Percentiles rank a stretch among this genome's conserved stretches.
These are phyloP conservation scores for Pharus latifolius DNA, from an alignment of 176 grass and related monocot genomes.

Conservation along the genomic window DNA sequence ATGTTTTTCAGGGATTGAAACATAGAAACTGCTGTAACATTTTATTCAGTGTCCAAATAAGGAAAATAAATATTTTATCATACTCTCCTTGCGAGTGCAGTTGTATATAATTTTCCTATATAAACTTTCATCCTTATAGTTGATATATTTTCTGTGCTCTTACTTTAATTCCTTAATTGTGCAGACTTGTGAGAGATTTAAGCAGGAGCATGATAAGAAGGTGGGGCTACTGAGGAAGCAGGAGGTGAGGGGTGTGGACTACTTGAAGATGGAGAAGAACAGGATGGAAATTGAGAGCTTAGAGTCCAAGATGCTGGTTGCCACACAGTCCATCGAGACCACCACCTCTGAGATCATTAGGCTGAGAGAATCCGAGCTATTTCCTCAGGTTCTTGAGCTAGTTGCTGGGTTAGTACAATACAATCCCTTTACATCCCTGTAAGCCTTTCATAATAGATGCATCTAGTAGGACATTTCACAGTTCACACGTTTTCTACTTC, in stretches of 20 bases:
- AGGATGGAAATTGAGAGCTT: conserved; percentile 49
- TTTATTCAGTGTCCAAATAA: too few species aligned
- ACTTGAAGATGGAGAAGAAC: conserved; percentile 56
- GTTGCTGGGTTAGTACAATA: conserved; percentile 26
- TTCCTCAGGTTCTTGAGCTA: conserved; percentile 48
- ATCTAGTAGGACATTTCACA: neutral
- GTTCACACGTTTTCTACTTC: neutral
- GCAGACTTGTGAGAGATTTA: conserved; percentile 41
- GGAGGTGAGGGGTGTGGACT: conserved; percentile 42
- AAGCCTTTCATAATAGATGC: neutral
- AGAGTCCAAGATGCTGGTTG: conserved; percentile 50
- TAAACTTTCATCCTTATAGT: too few species aligned
- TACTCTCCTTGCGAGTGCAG: too few species aligned
- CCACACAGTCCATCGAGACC: conserved; percentile 41
- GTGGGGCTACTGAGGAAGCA: conserved; percentile 40
- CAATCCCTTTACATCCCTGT: neutral
- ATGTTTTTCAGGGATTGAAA: too few species aligned
- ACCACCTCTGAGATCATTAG: conserved; percentile 43
- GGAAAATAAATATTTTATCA: too few species aligned
- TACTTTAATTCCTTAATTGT: too few species aligned
- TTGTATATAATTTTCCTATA: too few species aligned
- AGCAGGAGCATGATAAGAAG: conserved; percentile 46
- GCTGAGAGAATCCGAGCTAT: conserved; percentile 43
- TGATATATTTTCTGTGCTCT: too few species aligned
- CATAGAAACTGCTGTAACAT: too few species aligned